Conservation (phyloP, 345 rosid species). For the Schrenkiella parvula region DNA sequence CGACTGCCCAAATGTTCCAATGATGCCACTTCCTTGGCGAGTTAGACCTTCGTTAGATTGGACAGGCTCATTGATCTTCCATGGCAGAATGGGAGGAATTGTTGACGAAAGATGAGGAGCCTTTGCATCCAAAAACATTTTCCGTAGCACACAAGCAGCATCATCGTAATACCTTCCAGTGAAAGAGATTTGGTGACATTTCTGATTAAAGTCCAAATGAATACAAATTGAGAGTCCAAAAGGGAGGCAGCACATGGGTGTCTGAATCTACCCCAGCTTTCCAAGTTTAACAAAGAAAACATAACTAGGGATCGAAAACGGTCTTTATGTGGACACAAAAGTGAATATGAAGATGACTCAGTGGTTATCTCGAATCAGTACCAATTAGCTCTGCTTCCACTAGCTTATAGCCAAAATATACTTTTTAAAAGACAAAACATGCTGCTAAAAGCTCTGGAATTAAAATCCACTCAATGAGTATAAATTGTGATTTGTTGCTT, state of each 20-base stretch:
- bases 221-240: not conserved
- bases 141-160: slow-evolving; percentile 93
- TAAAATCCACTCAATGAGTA: not conserved
- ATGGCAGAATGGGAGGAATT: slow-evolving; percentile 89
- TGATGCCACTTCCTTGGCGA: slow-evolving; percentile 96
- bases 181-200: slow-evolving; percentile 14
- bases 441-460: not conserved
- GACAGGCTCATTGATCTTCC: slow-evolving; percentile 86
- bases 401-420: slow-evolving; percentile 5
- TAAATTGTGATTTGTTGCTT: not conserved
- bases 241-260: not conserved
- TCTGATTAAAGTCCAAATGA: not conserved
- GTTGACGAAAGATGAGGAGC: slow-evolving; percentile 96
- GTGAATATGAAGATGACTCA: not conserved
- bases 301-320: not conserved
- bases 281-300: slow-evolving; percentile 6
- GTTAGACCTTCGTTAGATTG: slow-evolving; percentile 82
- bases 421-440: not conserved
- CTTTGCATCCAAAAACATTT: slow-evolving; percentile 97
- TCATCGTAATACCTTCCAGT: slow-evolving; percentile 85
- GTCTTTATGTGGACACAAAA: not conserved
- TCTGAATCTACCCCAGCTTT: not conserved
- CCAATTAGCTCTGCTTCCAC: not conserved
- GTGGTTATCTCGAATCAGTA: not conserved
- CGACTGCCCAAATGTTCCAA: slow-evolving; percentile 87